Evolutionary conservation across 192 early-diverging fungal species (phyloP).

Genomic region (Mortierella hygrophila): DNA sequence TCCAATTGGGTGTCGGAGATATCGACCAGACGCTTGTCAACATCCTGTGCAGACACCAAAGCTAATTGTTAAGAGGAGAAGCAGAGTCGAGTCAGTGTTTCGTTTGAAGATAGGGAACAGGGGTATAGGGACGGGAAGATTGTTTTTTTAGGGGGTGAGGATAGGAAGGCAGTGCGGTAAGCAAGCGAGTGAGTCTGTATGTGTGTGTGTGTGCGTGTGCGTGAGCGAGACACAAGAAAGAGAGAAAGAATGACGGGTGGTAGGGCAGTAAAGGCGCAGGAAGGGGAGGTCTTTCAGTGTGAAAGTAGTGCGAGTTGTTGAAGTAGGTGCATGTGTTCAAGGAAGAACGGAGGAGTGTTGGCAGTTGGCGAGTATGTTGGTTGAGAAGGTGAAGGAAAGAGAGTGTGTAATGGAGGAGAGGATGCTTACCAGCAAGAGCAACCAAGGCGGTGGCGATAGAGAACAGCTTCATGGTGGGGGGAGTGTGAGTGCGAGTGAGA

Average conservation of each 20-base stretch:
- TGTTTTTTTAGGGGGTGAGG: background rate
- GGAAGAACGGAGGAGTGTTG: too few species aligned
- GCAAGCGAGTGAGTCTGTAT: background rate
- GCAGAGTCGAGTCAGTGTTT: background rate
- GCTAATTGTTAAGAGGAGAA: conserved; percentile 8
- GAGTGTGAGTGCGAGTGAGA: too few species aligned
- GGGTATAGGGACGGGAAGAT: background rate
- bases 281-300: too few species aligned
- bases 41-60: conserved; percentile 43
- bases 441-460: conserved; percentile 45
- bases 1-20: conserved; percentile 52
- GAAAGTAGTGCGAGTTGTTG: too few species aligned
- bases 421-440: conserved; percentile 29
- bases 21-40: conserved; percentile 54
- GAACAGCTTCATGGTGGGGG: conserved; percentile 35
- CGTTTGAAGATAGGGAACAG: background rate
- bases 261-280: too few species aligned
- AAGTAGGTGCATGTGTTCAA: too few species aligned
- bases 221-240: background rate
- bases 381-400: background rate
- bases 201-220: background rate
- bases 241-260: too few species aligned
- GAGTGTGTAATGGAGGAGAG: background rate
- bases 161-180: background rate
- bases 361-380: too few species aligned